These are phyloP conservation scores for Rhizoclosmatium globosum DNA, from an alignment of 192 early-diverging fungal species.

Conservation along the genomic window DNA sequence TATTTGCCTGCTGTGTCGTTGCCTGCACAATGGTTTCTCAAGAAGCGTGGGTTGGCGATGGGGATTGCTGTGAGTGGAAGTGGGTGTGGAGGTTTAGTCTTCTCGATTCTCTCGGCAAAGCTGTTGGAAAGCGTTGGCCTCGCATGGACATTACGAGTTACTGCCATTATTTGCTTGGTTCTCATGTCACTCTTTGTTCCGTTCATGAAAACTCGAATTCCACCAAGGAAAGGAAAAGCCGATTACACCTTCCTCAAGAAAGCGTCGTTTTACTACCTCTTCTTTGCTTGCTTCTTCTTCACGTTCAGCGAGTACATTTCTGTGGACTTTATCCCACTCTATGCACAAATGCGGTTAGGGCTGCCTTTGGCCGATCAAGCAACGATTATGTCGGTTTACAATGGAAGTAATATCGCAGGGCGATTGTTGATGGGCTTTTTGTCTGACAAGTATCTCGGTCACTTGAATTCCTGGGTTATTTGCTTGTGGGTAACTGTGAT, in stretches of 20 bases:
- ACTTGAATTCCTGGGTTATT: conserved; percentile 66
- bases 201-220: conserved; percentile 21
- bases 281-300: conserved; percentile 44
- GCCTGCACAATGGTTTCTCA: conserved; percentile 74
- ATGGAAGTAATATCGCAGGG: conserved; percentile 70
- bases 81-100: conserved; percentile 75
- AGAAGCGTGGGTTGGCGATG: conserved; percentile 71
- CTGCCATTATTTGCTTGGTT: conserved; percentile 52
- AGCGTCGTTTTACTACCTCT: conserved; percentile 8
- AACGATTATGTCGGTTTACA: conserved; percentile 62
- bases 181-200: conserved; percentile 45
- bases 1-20: conserved; percentile 72
- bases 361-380: neutral
- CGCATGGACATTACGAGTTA: conserved; percentile 73
- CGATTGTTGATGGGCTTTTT: conserved; percentile 70
- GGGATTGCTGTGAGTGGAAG: conserved; percentile 76
- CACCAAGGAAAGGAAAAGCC: neutral
- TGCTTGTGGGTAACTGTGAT: conserved; percentile 46
- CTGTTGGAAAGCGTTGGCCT: conserved; percentile 67
- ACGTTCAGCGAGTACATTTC: conserved; percentile 28
- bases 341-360: neutral
- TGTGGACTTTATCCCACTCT: conserved; percentile 10
- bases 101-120: conserved; percentile 66
- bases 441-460: conserved; percentile 65
- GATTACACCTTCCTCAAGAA: conserved; percentile 24